Percentiles rank a stretch among this genome's conserved stretches.
Conservation (phyloP, 1,284 basidiomycete genomes). For the Fistulinella cinereoalba region DNA sequence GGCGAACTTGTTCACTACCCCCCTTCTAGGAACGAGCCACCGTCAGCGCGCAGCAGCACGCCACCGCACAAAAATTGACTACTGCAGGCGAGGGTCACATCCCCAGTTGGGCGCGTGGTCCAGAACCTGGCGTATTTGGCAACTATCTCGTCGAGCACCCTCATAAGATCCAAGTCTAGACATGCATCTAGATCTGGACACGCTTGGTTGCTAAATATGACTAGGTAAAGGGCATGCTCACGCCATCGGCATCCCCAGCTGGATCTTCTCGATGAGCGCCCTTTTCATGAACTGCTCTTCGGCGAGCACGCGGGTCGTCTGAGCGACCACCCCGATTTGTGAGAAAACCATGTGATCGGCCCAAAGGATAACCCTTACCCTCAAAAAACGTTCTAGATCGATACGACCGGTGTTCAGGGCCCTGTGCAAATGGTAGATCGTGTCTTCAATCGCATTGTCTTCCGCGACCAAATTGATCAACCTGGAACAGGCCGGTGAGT, state of each 20-base stretch:
- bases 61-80: conserved; percentile 8
- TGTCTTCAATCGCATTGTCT: conserved; percentile 97
- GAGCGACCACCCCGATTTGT: conserved; percentile 23
- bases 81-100: conserved; percentile 17
- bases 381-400: conserved; percentile 89
- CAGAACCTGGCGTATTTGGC: conserved; percentile 38
- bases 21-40: conserved; percentile 28
- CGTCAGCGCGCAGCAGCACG: conserved; percentile 32
- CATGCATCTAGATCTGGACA: conserved; percentile 27
- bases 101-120: conserved; percentile 30
- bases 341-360: conserved; percentile 22
- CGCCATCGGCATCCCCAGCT: conserved; percentile 62
- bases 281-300: conserved; percentile 95
- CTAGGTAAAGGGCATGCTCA: conserved; percentile 33
- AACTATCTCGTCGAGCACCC: conserved; percentile 39
- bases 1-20: conserved; percentile 11
- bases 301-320: conserved; percentile 85
- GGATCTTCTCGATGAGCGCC: conserved; percentile 86
- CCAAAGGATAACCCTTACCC: conserved; percentile 51
- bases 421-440: conserved; percentile 94
- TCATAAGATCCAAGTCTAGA: conserved; percentile 24
- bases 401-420: conserved; percentile 90
- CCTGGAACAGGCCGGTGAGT: conserved; percentile 43
- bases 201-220: conserved; percentile 28
- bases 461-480: conserved; percentile 95